phyloP scores from a whole-genome alignment of 192 early-diverging fungal species.

The Coemansia sp. region DNA sequence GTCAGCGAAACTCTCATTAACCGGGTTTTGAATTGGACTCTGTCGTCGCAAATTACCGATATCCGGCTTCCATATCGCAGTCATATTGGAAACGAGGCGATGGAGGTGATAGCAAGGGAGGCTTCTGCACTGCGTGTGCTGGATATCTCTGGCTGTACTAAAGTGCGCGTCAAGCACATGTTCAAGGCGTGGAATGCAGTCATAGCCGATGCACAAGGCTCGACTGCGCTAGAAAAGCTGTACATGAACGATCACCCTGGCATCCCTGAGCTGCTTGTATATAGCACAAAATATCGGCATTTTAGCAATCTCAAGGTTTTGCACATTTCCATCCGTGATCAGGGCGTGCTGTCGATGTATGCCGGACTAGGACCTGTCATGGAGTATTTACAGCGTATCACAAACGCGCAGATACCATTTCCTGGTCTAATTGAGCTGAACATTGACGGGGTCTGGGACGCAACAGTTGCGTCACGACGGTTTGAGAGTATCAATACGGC shows the following conservation, averaged over 20 bases:
- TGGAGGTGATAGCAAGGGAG: conserved; percentile 18
- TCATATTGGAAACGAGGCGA: conserved; percentile 8
- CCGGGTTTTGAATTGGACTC: conserved; percentile 22
- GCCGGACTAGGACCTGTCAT: conserved; percentile 22
- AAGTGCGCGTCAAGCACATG: conserved; percentile 25
- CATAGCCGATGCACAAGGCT: conserved; percentile 20
- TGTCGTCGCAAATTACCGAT: conserved; percentile 13
- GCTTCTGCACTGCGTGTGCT: conserved; percentile 28
- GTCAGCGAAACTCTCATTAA: neutral
- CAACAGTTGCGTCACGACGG: conserved; percentile 6
- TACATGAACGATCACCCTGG: conserved; percentile 45
- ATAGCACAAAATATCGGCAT: conserved; percentile 29
- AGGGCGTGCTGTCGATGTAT: conserved; percentile 14
- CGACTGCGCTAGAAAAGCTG: conserved; percentile 28
- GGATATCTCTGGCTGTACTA: conserved; percentile 46
- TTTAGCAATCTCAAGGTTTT: conserved; percentile 30
- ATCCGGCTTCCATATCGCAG: conserved; percentile 30
- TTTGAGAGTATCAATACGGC: conserved; percentile 13
- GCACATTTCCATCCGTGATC: conserved; percentile 35
- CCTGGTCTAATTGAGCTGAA: conserved; percentile 32
- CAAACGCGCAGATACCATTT: conserved; percentile 16
- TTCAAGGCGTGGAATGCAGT: conserved; percentile 33
- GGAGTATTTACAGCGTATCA: conserved; percentile 22
- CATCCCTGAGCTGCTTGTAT: conserved; percentile 38
- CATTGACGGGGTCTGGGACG: conserved; percentile 39